Percentiles rank a stretch among this genome's conserved stretches.
phyloP scores from a whole-genome alignment of 164 flowering plant genomes.

The Aristolochia californica region DNA sequence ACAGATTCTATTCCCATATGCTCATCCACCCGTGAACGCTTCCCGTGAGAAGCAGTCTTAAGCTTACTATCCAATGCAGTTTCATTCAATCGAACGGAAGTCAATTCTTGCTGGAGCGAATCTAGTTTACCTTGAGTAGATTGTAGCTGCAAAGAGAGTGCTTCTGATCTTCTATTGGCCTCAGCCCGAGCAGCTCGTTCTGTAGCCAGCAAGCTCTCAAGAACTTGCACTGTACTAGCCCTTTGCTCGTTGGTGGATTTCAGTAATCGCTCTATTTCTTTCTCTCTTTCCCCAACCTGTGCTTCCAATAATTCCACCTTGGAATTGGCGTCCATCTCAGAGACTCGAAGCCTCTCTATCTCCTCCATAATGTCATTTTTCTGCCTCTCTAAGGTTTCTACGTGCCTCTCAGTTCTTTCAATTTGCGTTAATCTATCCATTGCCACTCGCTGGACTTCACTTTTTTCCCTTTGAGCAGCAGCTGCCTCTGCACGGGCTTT shows the following conservation, averaged over 20 bases:
- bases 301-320: slow-evolving; percentile 58
- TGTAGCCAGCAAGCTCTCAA: slow-evolving; percentile 54
- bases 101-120: slow-evolving; percentile 67
- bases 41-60: slow-evolving; percentile 65
- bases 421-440: slow-evolving; percentile 76
- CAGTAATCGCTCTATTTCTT: slow-evolving; percentile 64
- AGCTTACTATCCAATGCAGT: slow-evolving; percentile 73
- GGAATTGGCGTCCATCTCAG: slow-evolving; percentile 62
- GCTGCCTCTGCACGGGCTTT: slow-evolving; percentile 71
- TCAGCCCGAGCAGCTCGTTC: slow-evolving; percentile 75
- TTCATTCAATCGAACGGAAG: slow-evolving; percentile 58
- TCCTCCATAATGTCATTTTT: slow-evolving; percentile 45
- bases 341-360: slow-evolving; percentile 35
- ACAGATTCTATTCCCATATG: slow-evolving; percentile 33
- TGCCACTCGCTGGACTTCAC: slow-evolving; percentile 53
- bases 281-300: slow-evolving; percentile 79
- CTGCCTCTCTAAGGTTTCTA: slow-evolving; percentile 64
- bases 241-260: slow-evolving; percentile 77
- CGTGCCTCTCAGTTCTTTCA: slow-evolving; percentile 72
- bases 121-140: slow-evolving; percentile 80
- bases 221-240: slow-evolving; percentile 61
- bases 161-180: slow-evolving; percentile 72
- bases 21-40: slow-evolving; percentile 44
- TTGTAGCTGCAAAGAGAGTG: slow-evolving; percentile 73
- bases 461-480: slow-evolving; percentile 61